Conservation (phyloP, 2,329 filamentous ascomycete genomes). For the Pleoardoris graminearum region DNA sequence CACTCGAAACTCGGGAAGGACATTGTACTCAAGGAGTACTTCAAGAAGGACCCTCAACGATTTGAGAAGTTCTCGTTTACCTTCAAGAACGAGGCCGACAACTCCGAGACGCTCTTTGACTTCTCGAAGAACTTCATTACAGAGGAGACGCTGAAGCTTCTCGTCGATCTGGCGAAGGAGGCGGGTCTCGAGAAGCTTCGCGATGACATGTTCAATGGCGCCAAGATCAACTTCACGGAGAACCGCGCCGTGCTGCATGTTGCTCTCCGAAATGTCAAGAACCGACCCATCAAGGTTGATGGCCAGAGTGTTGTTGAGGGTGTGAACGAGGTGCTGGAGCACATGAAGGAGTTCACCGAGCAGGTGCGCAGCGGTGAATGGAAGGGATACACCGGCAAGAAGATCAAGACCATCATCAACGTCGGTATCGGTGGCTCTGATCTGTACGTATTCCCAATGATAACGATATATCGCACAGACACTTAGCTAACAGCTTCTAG, state of each 20-base stretch:
- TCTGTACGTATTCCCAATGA: conserved; percentile 66
- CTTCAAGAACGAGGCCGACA: conserved; percentile 77
- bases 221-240: conserved; percentile 99
- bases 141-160: conserved; percentile 83
- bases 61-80: conserved; percentile 89
- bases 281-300: conserved; percentile 80
- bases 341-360: conserved; percentile 98
- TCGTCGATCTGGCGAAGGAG: conserved; percentile 89
- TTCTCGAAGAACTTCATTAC: conserved; percentile 99
- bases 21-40: conserved; percentile 92
- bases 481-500: conserved; percentile 46
- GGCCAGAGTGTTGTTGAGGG: conserved; percentile 93
- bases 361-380: conserved; percentile 92
- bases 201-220: conserved; percentile 95
- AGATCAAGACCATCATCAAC: conserved; percentile 95
- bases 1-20: conserved; percentile 83
- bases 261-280: conserved; percentile 86
- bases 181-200: conserved; percentile 89
- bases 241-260: conserved; percentile 93
- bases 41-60: conserved; percentile 82
- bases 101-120: conserved; percentile 90
- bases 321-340: conserved; percentile 86
- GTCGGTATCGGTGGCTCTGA: conserved; percentile 98
- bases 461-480: background rate
- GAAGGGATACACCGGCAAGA: conserved; percentile 98